Conservation (phyloP, 352 stramenopile species). For the Discostella stelligera region DNA sequence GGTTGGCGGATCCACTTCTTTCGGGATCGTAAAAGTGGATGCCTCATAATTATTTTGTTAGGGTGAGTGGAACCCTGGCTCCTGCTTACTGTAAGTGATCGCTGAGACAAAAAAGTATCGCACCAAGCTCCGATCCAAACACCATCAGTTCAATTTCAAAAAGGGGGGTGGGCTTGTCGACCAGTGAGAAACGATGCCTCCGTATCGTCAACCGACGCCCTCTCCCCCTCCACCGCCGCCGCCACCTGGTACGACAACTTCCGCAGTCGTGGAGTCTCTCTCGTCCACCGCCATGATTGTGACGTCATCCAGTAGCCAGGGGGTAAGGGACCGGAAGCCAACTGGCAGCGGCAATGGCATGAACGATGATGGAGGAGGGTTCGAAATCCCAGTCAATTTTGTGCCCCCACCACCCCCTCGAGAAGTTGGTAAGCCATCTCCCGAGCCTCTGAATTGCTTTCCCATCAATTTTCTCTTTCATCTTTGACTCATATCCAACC, state of each 20-base stretch:
- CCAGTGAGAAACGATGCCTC: constrained; percentile 27
- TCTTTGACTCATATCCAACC: not conserved
- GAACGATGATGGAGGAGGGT: not conserved
- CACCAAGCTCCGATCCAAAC: not conserved
- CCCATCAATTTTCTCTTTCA: not conserved
- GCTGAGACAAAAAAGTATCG: not conserved
- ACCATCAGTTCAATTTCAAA: not conserved
- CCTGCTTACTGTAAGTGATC: not conserved
- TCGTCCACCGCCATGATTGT: not conserved
- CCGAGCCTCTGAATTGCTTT: not conserved
- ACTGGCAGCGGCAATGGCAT: not conserved
- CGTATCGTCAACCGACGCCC: constrained; percentile 33
- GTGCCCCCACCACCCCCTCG: constrained; percentile 14
- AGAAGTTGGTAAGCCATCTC: constrained; percentile 10
- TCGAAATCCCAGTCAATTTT: constrained; percentile 26
- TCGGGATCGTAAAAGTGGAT: not conserved
- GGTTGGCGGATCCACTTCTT: not conserved
- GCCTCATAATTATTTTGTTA: not conserved
- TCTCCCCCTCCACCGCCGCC: constrained; percentile 32
- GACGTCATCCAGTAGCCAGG: constrained; percentile 1
- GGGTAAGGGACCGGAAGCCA: not conserved
- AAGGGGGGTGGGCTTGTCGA: not conserved
- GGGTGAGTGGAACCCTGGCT: not conserved
- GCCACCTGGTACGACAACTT: not conserved
- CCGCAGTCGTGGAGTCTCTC: not conserved